A percentile compares a stretch with the other conserved stretches of the same genome.
Evolutionary conservation across 805 yeast species (phyloP).

Genomic region (Blastobotrys chiropterorum): DNA sequence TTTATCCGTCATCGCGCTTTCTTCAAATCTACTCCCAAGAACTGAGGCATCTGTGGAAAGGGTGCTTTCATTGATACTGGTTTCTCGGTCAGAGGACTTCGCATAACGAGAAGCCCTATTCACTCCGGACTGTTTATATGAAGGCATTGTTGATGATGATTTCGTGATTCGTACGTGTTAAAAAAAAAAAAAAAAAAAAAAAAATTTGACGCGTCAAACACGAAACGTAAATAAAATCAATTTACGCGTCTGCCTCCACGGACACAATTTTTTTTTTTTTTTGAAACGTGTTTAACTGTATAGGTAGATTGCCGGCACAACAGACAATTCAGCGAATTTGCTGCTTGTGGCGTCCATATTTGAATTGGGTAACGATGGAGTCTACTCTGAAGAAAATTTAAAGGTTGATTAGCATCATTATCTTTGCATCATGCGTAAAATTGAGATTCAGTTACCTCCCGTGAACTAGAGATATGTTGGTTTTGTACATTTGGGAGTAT

Average conservation of each 20-base stretch:
- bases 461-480: no score
- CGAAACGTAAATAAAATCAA: not conserved
- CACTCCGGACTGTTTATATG: not conserved
- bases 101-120: not conserved
- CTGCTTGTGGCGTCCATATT: no score
- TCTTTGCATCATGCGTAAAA: not conserved
- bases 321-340: no score
- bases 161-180: not conserved
- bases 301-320: no score
- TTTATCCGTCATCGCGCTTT: slow-evolving; percentile 37
- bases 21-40: slow-evolving; percentile 13
- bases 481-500: no score
- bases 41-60: slow-evolving; percentile 18
- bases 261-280: no score
- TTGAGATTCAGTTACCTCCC: no score
- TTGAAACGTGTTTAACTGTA: no score
- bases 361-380: no score
- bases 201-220: not conserved
- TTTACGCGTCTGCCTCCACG: no score
- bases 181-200: no score
- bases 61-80: slow-evolving; percentile 12
- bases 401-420: not conserved
- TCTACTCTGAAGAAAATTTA: not conserved
- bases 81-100: not conserved
- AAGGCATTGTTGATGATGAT: not conserved